Evolutionary conservation across 31 red algal genomes (phyloP).

Genomic region (Asparagopsis taxiformis): DNA sequence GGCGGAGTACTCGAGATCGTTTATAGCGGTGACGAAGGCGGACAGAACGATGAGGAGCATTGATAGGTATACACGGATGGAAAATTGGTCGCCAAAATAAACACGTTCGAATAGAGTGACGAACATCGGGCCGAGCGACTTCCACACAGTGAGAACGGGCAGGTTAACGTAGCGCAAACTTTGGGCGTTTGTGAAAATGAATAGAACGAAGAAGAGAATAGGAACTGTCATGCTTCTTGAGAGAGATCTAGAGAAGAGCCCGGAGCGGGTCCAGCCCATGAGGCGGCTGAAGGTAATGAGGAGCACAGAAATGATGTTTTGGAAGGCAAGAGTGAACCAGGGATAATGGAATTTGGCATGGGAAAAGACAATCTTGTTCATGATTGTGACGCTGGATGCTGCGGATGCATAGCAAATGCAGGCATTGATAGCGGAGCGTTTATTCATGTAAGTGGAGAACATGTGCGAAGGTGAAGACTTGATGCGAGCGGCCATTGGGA

Average conservation of each 20-base stretch:
- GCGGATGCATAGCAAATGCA: conserved; percentile 70
- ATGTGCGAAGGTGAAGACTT: no score
- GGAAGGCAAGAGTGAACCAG: conserved; percentile 89
- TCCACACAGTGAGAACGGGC: conserved; percentile 86
- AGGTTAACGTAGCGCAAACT: conserved; percentile 76
- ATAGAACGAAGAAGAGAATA: conserved; percentile 83
- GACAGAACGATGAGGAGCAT: conserved; percentile 78
- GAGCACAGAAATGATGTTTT: conserved; percentile 73
- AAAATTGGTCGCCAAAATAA: conserved; percentile 71
- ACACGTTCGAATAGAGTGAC: conserved; percentile 78
- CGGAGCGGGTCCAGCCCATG: conserved; percentile 25
- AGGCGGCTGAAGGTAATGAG: conserved; percentile 29
- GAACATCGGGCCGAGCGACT: conserved; percentile 83
- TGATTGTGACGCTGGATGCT: conserved; percentile 64
- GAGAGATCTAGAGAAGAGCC: conserved; percentile 21
- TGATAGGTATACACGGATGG: conserved; percentile 48
- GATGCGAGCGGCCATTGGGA: no score
- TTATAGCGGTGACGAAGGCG: conserved; percentile 74
- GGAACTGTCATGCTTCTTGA: conserved; percentile 63
- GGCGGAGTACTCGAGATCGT: conserved; percentile 80
- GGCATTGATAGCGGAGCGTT: conserved; percentile 34
- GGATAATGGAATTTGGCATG: conserved; percentile 82
- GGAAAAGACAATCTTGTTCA: conserved; percentile 96
- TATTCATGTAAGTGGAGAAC: no score
- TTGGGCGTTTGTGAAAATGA: conserved; percentile 93